A percentile compares a stretch with the other conserved stretches of the same genome.
phyloP scores from a whole-genome alignment of 208 protist genomes.

The Acanthamoeba castellanii region DNA sequence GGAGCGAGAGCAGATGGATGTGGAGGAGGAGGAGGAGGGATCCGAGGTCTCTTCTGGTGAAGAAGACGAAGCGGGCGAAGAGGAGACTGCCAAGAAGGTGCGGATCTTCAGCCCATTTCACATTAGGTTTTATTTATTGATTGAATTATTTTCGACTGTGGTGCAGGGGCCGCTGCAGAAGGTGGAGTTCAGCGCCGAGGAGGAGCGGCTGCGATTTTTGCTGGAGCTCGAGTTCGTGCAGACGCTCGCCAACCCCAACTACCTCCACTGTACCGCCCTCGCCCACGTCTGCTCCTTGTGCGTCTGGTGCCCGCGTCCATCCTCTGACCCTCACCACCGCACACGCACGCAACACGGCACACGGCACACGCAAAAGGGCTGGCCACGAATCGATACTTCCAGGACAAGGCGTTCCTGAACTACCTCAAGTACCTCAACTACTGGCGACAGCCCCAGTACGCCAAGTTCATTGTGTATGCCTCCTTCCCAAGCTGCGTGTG shows the following conservation, averaged over 20 bases:
- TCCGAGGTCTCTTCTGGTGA: background rate
- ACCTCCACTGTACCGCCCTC: slow-evolving; percentile 82
- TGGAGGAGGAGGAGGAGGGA: background rate
- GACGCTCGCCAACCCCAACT: slow-evolving; percentile 83
- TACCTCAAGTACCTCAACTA: slow-evolving; percentile 86
- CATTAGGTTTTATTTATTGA: background rate
- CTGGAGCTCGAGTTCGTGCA: slow-evolving; percentile 87
- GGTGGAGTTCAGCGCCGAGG: slow-evolving; percentile 43
- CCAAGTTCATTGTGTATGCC: slow-evolving; percentile 84
- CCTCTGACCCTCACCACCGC: background rate
- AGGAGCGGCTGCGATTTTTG: slow-evolving; percentile 79
- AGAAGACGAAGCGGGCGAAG: background rate
- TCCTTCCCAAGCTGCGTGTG: background rate
- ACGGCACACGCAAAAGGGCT: slow-evolving; percentile 69
- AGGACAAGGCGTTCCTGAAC: slow-evolving; percentile 85
- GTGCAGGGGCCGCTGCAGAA: background rate
- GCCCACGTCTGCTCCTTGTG: background rate
- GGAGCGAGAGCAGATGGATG: background rate
- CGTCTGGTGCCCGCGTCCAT: background rate
- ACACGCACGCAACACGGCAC: too few relatives aligned
- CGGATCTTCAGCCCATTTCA: background rate
- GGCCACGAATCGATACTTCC: slow-evolving; percentile 81
- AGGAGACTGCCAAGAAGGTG: background rate
- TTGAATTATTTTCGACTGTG: background rate
- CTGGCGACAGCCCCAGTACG: slow-evolving; percentile 87